These are phyloP conservation scores for Suillus subaureus DNA, from an alignment of 768 basidiomycete genomes.

Conservation along the genomic window DNA sequence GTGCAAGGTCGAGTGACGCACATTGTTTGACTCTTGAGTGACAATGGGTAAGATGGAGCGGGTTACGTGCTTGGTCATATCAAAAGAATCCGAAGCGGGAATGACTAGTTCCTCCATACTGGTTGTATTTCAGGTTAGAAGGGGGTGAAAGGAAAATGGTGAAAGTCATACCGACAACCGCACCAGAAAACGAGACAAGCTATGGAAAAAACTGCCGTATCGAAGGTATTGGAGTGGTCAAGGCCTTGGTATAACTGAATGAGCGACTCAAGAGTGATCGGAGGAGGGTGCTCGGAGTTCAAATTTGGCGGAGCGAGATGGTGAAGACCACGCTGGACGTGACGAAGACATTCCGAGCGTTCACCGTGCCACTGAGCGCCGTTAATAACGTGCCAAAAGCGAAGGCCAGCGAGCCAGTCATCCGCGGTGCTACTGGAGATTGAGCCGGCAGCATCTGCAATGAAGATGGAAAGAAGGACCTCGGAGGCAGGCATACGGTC, in stretches of 20 bases:
- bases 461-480: constrained; percentile 31
- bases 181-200: background rate
- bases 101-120: background rate
- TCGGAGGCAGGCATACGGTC: constrained; percentile 36
- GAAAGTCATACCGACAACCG: background rate
- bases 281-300: background rate
- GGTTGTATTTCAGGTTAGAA: constrained; percentile 2
- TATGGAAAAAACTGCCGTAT: background rate
- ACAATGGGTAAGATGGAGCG: constrained; percentile 1
- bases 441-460: constrained; percentile 21
- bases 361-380: constrained; percentile 21
- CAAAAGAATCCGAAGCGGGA: background rate
- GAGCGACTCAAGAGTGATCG: background rate
- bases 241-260: background rate
- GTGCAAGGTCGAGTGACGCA: constrained; percentile 22
- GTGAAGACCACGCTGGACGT: background rate
- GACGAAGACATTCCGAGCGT: constrained; percentile 1
- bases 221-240: background rate
- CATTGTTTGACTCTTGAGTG: background rate
- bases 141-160: constrained; percentile 10
- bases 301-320: background rate
- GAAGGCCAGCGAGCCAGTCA: constrained; percentile 38
- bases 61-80: background rate
- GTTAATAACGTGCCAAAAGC: constrained; percentile 38
- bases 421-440: constrained; percentile 24